A percentile compares a stretch with the other conserved stretches of the same genome.
Evolutionary conservation across 129 eudicot genomes (phyloP).

Genomic region (Logfia minima): DNA sequence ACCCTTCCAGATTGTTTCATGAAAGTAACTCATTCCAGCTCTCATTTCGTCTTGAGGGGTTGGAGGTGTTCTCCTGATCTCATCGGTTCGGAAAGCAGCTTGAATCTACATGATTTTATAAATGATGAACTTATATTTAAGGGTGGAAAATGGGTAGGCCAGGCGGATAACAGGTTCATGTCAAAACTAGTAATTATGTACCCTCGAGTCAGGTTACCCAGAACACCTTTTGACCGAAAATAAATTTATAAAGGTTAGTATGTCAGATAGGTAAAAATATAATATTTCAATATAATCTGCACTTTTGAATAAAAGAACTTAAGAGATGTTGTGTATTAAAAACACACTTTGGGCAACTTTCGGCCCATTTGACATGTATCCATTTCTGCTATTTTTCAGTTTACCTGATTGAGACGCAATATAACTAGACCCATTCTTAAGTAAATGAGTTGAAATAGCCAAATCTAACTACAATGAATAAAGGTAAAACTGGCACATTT

Average conservation of each 20-base stretch:
- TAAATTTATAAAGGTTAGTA: too few relatives aligned
- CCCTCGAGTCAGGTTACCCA: not conserved
- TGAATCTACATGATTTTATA: constrained; percentile 57
- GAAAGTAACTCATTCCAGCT: constrained; percentile 99
- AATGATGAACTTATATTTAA: not conserved
- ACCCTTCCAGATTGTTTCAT: constrained; percentile 98
- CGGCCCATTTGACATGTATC: not conserved
- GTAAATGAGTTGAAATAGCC: not conserved
- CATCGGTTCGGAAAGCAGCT: constrained; percentile 99
- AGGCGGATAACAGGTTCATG: not conserved
- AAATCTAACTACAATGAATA: not conserved
- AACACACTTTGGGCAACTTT: not conserved
- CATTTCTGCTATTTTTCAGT: not conserved
- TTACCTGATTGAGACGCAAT: not conserved
- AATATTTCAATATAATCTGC: not conserved
- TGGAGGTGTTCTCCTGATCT: constrained; percentile 86
- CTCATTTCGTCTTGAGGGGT: constrained; percentile 99
- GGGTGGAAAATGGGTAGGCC: not conserved
- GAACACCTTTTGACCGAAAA: not conserved
- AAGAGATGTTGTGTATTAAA: too few relatives aligned
- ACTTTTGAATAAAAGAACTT: not conserved
- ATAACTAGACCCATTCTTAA: not conserved
- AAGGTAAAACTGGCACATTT: not conserved
- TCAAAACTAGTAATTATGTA: not conserved
- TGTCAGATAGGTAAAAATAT: not conserved